Base-by-base conservation (phyloP, 2,329 filamentous ascomycete species). In the Xylaria sp. region DNA sequence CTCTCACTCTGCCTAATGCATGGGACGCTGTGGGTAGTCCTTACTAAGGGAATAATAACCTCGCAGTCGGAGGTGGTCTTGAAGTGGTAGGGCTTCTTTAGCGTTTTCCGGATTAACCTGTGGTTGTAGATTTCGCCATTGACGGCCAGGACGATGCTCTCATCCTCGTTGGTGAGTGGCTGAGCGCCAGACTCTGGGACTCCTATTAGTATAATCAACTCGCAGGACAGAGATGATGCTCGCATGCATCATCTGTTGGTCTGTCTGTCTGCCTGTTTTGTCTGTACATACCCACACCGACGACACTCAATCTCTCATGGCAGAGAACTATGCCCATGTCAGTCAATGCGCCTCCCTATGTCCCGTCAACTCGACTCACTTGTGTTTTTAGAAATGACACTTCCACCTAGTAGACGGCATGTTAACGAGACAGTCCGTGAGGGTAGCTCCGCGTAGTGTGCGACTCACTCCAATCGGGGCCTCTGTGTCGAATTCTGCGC, bases 51-150 rank as follows among this genome's bases (percentile, higher is more conserved):
- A 79, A 99, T 97, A 82, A 99, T 97, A 79, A 99, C 95, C 83
- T 99, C 96, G 83, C 96, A 99, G 80, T 99, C 96, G 44, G 95
- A 98, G 79, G 96, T 92, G 73, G 96, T 99, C 90, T 98, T 98
- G 90, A 98, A 99, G 82, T 94, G 91, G 83, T 98, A 98, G 44
- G 90, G 88, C 69, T 86, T 89, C 83, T 93, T 93, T 77, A 98
- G 85, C 76, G 86, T 86, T 84, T 98, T 98, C 80, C 96, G 92
- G 78, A 99, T 87, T 78, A 97, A 89, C 80, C 95, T 92, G 85
- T 99, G 96, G 90, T 99, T 99, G 88, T 99, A 99, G 81, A 99
- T 99, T 82, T 99, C 96, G 83, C 96, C 96, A 83, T 99, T 99
- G 89, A 98, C 96, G 73, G 96, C 95, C 70, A 99, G 90, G 72